Percentiles rank a stretch among this genome's conserved stretches.
These are phyloP conservation scores for Magnaporthiopsis incrustans DNA, from an alignment of 2,329 filamentous ascomycete species.

Conservation along the genomic window DNA sequence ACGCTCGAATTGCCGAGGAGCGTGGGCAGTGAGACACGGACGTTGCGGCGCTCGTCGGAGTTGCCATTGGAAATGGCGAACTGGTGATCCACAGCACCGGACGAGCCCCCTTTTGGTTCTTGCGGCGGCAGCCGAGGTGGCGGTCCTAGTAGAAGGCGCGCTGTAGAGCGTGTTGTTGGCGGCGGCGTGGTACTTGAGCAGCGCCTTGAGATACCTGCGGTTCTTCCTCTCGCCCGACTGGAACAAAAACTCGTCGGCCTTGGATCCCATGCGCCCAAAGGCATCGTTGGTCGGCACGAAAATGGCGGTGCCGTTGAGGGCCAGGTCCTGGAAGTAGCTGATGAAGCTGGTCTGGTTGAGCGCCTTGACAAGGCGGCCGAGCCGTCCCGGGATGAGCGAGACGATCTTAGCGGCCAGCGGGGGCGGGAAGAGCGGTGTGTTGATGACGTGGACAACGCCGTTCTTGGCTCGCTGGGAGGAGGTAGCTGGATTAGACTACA, in stretches of 20 bases:
- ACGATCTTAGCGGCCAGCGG: conserved; percentile 45
- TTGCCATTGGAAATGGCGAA: conserved; percentile 23
- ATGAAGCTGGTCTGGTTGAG: conserved; percentile 67
- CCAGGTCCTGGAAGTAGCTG: conserved; percentile 46
- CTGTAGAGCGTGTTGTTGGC: conserved; percentile 72
- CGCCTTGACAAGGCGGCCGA: conserved; percentile 71
- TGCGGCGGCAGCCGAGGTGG: conserved; percentile 17
- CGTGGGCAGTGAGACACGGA: conserved; percentile 63
- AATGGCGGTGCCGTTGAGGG: conserved; percentile 58
- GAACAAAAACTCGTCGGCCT: conserved; percentile 79
- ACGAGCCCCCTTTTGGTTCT: conserved; percentile 17
- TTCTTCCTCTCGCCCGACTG: conserved; percentile 58
- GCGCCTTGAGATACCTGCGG: conserved; percentile 56
- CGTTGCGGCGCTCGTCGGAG: conserved; percentile 14
- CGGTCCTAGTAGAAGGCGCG: conserved; percentile 56
- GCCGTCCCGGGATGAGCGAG: conserved; percentile 62
- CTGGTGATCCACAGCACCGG: conserved; percentile 16
- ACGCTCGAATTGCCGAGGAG: conserved; percentile 56
- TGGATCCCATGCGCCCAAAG: conserved; percentile 66
- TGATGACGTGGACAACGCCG: conserved; percentile 71
- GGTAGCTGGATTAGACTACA: background rate
- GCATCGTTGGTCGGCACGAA: conserved; percentile 77
- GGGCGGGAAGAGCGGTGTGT: conserved; percentile 70
- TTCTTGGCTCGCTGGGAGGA: conserved; percentile 57
- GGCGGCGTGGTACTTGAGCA: conserved; percentile 73